phyloP scores from a whole-genome alignment of 768 basidiomycete genomes.

The Leccinum subgranulosum region DNA sequence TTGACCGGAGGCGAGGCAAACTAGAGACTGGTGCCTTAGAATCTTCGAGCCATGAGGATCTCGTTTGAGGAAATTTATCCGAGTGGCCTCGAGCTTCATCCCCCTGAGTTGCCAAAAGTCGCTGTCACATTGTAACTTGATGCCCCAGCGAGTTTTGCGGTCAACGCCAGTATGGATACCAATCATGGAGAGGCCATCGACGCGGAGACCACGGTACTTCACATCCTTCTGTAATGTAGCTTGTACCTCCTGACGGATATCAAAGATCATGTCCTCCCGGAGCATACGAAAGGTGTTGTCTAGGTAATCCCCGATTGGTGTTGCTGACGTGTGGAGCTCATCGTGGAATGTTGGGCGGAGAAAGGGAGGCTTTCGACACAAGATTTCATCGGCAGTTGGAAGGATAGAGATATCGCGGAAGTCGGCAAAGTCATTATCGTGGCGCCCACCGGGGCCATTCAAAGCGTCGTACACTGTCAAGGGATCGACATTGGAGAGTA shows the following conservation, averaged over 20 bases:
- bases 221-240: conserved; percentile 37
- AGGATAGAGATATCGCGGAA: conserved; percentile 57
- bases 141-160: conserved; percentile 37
- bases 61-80: conserved; percentile 34
- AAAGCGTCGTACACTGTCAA: conserved; percentile 14
- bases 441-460: conserved; percentile 55
- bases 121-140: conserved; percentile 34
- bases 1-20: conserved; percentile 47
- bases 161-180: conserved; percentile 33
- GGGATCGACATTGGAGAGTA: conserved; percentile 25
- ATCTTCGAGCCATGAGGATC: conserved; percentile 33
- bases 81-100: conserved; percentile 26
- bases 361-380: conserved; percentile 44
- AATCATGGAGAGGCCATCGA: conserved; percentile 31
- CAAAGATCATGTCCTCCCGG: conserved; percentile 61
- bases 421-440: conserved; percentile 63
- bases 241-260: conserved; percentile 53
- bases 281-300: conserved; percentile 67
- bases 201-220: conserved; percentile 32
- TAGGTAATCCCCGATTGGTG: conserved; percentile 43
- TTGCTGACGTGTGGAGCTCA: conserved; percentile 18
- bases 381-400: conserved; percentile 60
- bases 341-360: conserved; percentile 38
- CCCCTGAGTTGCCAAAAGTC: conserved; percentile 37
- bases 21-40: conserved; percentile 52